These are phyloP conservation scores for Acacia crassicarpa DNA, from an alignment of 306 rosid species.

Conservation along the genomic window DNA sequence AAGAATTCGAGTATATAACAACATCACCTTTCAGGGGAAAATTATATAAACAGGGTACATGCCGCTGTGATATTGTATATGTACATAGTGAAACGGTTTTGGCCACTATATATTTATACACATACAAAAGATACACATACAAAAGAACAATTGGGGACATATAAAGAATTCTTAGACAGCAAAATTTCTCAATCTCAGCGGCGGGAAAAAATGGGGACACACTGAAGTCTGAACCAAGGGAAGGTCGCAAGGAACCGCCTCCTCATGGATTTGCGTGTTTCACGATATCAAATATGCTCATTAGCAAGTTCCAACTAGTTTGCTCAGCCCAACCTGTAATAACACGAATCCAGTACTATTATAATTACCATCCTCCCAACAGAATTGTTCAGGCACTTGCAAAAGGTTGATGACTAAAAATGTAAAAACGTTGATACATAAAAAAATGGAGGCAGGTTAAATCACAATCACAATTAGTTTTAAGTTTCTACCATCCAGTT, in stretches of 20 bases:
- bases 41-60: background rate
- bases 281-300: background rate
- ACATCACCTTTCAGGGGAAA: background rate
- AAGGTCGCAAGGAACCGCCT: conserved; percentile 1
- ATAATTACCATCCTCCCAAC: conserved; percentile 13
- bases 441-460: no score
- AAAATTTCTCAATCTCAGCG: background rate
- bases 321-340: conserved; percentile 4
- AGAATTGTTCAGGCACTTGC: background rate
- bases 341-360: background rate
- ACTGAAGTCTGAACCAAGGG: background rate
- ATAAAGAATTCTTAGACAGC: background rate
- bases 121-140: background rate
- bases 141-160: conserved; percentile 22
- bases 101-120: conserved; percentile 4
- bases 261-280: background rate
- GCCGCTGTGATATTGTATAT: conserved; percentile 30
- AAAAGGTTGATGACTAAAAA: background rate
- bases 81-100: conserved; percentile 21
- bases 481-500: background rate
- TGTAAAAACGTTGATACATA: no score
- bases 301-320: conserved; percentile 14
- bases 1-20: background rate
- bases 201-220: background rate
- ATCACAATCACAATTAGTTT: background rate